Conservation (phyloP, 2,329 filamentous ascomycete species). For the Sarocladium strictum region DNA sequence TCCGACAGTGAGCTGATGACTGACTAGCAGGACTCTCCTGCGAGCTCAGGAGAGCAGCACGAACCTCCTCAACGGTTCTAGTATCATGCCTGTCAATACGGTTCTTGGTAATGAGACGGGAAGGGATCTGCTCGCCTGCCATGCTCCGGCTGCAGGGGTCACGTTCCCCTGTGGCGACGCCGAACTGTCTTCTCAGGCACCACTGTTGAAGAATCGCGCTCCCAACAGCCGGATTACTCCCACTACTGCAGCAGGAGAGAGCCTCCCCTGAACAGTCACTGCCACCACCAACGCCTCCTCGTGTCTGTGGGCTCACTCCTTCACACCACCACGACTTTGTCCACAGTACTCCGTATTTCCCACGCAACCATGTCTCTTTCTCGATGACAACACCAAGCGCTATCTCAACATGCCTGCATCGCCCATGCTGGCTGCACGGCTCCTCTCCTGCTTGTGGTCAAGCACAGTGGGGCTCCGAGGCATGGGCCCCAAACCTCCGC, state of each 20-base stretch:
- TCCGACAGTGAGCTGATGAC: not conserved
- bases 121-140: not conserved
- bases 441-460: not conserved
- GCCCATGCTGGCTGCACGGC: not conserved
- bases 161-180: not conserved
- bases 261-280: too few species aligned
- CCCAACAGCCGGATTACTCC: not conserved
- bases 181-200: not conserved
- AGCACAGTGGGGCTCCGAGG: not conserved
- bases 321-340: too few species aligned
- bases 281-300: not conserved
- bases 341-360: too few species aligned
- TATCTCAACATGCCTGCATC: not conserved
- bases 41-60: not conserved
- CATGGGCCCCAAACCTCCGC: constrained; percentile 1
- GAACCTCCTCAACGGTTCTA: not conserved
- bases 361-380: not conserved
- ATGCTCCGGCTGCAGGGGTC: not conserved
- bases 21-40: not conserved
- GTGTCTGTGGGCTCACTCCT: too few species aligned
- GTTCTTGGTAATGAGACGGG: not conserved
- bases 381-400: not conserved
- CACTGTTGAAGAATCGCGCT: too few species aligned
- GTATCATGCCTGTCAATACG: not conserved
- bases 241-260: too few species aligned